Evolutionary conservation across 2,329 filamentous ascomycete genomes (phyloP).

Genomic region (Knufia petricola): DNA sequence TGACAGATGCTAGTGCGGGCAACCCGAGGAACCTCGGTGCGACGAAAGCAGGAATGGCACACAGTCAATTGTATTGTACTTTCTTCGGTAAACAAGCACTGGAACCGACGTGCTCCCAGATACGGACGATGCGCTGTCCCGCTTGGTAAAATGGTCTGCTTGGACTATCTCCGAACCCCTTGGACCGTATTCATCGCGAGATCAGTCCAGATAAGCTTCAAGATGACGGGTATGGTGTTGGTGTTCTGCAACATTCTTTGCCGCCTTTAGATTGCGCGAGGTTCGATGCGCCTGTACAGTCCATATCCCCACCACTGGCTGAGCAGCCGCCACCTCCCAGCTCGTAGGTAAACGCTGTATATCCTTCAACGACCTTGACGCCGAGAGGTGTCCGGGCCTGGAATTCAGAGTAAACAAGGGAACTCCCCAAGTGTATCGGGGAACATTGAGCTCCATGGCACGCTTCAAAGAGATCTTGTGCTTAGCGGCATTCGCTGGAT

Average conservation of each 20-base stretch:
- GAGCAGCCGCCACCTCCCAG: conserved; percentile 20
- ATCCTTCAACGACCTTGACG: conserved; percentile 26
- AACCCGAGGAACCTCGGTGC: background rate
- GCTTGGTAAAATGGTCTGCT: background rate
- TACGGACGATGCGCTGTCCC: background rate
- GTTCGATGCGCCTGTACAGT: conserved; percentile 31
- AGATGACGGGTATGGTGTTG: conserved; percentile 27
- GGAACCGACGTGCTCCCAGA: conserved; percentile 2
- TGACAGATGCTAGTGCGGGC: background rate
- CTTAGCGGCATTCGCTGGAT: conserved; percentile 22
- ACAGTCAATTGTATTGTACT: conserved; percentile 28
- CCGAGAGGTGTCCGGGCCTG: conserved; percentile 27
- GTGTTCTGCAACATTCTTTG: conserved; percentile 28
- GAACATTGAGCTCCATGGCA: conserved; percentile 22
- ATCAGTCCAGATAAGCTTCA: conserved; percentile 40
- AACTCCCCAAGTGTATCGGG: background rate
- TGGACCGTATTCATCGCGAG: conserved; percentile 29
- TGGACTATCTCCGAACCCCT: background rate
- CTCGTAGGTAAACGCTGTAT: background rate
- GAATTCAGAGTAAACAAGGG: background rate
- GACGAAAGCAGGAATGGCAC: conserved; percentile 27
- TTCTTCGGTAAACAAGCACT: conserved; percentile 24
- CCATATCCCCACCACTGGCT: conserved; percentile 25
- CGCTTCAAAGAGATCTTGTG: conserved; percentile 28
- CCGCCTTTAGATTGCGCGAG: conserved; percentile 36